Base-by-base conservation (phyloP, 768 basidiomycete species). In the Mycena chlorophos region DNA sequence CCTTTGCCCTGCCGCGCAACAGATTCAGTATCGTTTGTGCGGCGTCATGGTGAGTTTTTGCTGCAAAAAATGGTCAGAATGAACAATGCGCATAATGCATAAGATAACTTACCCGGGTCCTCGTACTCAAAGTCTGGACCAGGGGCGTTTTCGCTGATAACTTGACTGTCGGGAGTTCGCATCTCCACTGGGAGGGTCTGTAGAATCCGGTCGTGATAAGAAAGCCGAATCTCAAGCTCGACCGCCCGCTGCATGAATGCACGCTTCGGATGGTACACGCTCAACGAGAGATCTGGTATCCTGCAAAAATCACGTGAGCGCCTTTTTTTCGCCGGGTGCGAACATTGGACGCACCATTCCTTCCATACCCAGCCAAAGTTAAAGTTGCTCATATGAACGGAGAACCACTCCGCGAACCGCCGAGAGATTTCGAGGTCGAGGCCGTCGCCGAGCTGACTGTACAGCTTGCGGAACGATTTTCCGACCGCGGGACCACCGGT, bases 291-390 rank as follows among this genome's bases (percentile, higher is more conserved):
- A 73, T 98, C 97, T 2, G 89, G 86, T 14, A 93, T 75, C 96
- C 96, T 98, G 51, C 5, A 60, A 19, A 29, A 49, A 45, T 23
- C 20, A n/a, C n/a, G 34, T 57, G 14, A 28, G 20, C 13, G 34
- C 26, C 50, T n/a, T n/a, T n/a, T n/a, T n/a, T n/a, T n/a, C n/a
- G n/a, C n/a, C n/a, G n/a, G n/a, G 49, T 54, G 46, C 46, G 27
- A 14, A 45, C 43, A 27, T 39, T 13, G 25, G 37, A n/a, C 34
- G 4, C 49, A 94, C 96, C 97, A 99, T 80, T 98, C 97, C 66
- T 93, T 95, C 97, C 97, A 99, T 14, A 97, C 93, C 97, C 97
- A 98, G 65, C 88, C 86, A 73, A 98, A 99, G 23, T 87, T 88
- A 69, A 98, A 99, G 73, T 99, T 99, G 62, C 92, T 95, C 86